Evolutionary conservation across 108 stramenopile species (phyloP).

Genomic region (Cylindrotheca fusiformis): DNA sequence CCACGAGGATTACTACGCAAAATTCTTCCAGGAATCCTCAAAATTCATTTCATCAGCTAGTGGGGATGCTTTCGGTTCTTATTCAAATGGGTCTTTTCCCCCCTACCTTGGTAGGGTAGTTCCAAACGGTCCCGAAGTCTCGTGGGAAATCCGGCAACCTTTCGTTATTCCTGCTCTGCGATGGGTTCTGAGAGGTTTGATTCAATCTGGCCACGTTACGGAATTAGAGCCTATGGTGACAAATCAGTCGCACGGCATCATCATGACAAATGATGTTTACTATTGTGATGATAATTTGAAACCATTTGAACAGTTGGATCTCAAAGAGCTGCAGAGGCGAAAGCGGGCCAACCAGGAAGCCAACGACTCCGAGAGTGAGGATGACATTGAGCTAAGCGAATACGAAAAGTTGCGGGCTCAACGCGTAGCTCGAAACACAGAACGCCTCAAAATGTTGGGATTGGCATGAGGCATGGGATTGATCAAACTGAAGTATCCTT

Average conservation of each 20-base stretch:
- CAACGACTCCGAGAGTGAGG: conserved; percentile 42
- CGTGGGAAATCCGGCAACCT: conserved; percentile 79
- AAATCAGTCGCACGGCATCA: conserved; percentile 44
- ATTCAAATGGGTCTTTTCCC: conserved; percentile 66
- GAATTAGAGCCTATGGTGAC: conserved; percentile 56
- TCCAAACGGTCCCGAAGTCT: conserved; percentile 29
- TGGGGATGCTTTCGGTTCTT: conserved; percentile 36
- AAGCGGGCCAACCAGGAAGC: conserved; percentile 35
- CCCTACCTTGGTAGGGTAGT: conserved; percentile 81
- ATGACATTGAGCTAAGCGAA: conserved; percentile 80
- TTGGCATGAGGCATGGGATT: conserved; percentile 66
- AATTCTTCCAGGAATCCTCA: conserved; percentile 45
- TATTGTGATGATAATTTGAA: conserved; percentile 36
- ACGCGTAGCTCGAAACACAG: conserved; percentile 81
- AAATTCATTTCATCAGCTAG: conserved; percentile 9
- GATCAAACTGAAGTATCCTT: no score
- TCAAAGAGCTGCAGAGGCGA: conserved; percentile 56
- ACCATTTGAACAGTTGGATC: conserved; percentile 68
- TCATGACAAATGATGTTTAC: conserved; percentile 64
- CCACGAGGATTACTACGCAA: conserved; percentile 72
- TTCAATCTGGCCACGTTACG: conserved; percentile 70
- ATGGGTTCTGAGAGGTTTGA: conserved; percentile 81
- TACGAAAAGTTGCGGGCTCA: conserved; percentile 86
- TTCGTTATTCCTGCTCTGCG: conserved; percentile 72
- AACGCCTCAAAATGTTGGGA: conserved; percentile 77